A percentile compares a stretch with the other conserved stretches of the same genome.
phyloP scores from a whole-genome alignment of 805 yeast species.

The Kodamaea laetipori region DNA sequence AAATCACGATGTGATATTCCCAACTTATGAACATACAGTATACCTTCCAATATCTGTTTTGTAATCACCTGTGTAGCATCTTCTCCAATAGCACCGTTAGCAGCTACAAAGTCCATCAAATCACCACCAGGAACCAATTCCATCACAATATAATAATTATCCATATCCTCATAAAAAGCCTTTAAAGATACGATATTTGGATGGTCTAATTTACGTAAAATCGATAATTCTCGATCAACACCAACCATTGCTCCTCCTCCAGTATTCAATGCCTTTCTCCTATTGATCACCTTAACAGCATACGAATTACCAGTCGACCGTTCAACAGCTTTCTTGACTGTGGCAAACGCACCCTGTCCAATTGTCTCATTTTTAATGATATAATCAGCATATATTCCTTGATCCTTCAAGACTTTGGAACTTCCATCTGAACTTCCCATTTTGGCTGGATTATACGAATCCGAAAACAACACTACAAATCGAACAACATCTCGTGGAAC shows the following conservation, averaged over 20 bases:
- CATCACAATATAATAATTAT: constrained; percentile 86
- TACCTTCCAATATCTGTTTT: constrained; percentile 79
- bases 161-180: constrained; percentile 82
- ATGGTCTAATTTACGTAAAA: constrained; percentile 75
- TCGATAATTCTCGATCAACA: constrained; percentile 82
- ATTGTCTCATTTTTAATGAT: constrained; percentile 81
- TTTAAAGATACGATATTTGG: constrained; percentile 81
- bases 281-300: constrained; percentile 89
- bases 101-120: constrained; percentile 94
- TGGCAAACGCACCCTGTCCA: constrained; percentile 98
- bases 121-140: constrained; percentile 97
- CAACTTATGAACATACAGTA: constrained; percentile 80
- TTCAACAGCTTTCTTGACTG: constrained; percentile 88
- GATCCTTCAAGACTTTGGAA: constrained; percentile 37
- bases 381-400: constrained; percentile 69
- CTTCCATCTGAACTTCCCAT: constrained; percentile 22
- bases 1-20: constrained; percentile 96
- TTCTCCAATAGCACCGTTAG: constrained; percentile 89
- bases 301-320: constrained; percentile 80
- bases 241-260: constrained; percentile 69
- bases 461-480: constrained; percentile 54
- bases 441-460: constrained; percentile 36
- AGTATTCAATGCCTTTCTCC: constrained; percentile 70
- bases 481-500: constrained; percentile 66
- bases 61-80: constrained; percentile 86